phyloP scores from a whole-genome alignment of 2,329 filamentous ascomycete genomes.

The Cytospora leucostoma region DNA sequence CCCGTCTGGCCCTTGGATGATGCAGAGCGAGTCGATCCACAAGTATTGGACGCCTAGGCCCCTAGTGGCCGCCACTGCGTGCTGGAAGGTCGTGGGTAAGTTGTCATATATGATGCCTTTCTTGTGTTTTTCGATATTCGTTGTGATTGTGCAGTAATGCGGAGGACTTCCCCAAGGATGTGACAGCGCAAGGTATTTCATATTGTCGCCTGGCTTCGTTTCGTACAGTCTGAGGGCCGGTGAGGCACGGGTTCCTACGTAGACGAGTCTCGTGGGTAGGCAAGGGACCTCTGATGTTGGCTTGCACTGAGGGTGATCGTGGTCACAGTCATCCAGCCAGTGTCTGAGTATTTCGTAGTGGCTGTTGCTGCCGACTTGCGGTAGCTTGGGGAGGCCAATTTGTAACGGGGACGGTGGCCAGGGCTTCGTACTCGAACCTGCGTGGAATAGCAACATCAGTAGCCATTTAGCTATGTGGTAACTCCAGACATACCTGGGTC shows the following conservation, averaged over 20 bases:
- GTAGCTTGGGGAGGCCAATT: constrained; percentile 14
- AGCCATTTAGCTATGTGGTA: neutral
- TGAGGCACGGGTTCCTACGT: constrained; percentile 14
- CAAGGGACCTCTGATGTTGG: neutral
- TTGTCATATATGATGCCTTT: neutral
- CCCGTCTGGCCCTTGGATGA: constrained; percentile 29
- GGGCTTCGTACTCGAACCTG: neutral
- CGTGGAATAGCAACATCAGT: neutral
- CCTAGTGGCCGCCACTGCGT: constrained; percentile 28
- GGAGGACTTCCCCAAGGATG: constrained; percentile 32
- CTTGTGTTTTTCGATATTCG: constrained; percentile 12
- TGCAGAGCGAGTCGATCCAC: constrained; percentile 35
- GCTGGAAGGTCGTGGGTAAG: constrained; percentile 25
- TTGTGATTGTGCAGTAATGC: constrained; percentile 24
- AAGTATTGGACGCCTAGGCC: constrained; percentile 26
- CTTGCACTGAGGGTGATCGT: constrained; percentile 2
- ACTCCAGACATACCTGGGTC: neutral
- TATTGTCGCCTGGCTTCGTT: constrained; percentile 14
- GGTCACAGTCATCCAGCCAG: constrained; percentile 29
- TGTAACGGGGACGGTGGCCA: constrained; percentile 5
- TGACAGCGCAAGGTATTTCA: constrained; percentile 32
- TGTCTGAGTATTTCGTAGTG: constrained; percentile 28
- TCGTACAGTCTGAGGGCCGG: constrained; percentile 5
- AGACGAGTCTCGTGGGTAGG: constrained; percentile 31
- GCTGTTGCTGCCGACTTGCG: constrained; percentile 3